Evolutionary conservation across 768 basidiomycete genomes (phyloP).

Genomic region (Trametes meyenii): DNA sequence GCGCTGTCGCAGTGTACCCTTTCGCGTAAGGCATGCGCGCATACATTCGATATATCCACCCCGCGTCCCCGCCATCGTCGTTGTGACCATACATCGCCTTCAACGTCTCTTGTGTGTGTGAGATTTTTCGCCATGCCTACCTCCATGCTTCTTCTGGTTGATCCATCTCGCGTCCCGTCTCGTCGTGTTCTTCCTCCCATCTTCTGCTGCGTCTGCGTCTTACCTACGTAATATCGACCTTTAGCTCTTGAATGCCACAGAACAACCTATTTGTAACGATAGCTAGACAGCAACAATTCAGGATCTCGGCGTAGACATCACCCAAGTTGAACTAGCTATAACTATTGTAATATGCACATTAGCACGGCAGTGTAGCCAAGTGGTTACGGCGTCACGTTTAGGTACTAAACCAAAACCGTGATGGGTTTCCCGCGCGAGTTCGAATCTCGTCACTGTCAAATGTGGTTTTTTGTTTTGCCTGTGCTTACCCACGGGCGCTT

Average conservation of each 20-base stretch:
- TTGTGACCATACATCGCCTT: neutral
- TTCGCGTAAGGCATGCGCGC: neutral
- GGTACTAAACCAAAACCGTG: slow-evolving; percentile 46
- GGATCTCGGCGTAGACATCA: neutral
- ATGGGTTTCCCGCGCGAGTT: slow-evolving; percentile 63
- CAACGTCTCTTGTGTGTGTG: neutral
- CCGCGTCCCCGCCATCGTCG: neutral
- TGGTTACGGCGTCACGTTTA: slow-evolving; percentile 65
- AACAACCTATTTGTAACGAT: slow-evolving; percentile 20
- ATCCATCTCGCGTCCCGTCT: neutral
- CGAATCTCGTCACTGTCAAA: slow-evolving; percentile 62
- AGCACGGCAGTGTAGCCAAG: slow-evolving; percentile 56
- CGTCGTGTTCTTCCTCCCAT: neutral
- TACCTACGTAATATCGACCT: slow-evolving; percentile 18
- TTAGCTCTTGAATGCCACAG: slow-evolving; percentile 12
- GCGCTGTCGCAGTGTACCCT: slow-evolving; percentile 10
- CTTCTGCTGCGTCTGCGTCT: neutral
- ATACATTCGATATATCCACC: slow-evolving; percentile 9
- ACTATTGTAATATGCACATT: neutral
- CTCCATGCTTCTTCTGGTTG: neutral
- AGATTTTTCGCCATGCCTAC: neutral
- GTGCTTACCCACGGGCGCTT: slow-evolving; percentile 9
- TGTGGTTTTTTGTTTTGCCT: slow-evolving; percentile 13
- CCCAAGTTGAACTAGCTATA: neutral
- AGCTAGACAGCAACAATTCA: slow-evolving; percentile 10